Conservation (phyloP, 768 basidiomycete species). For the Mycena rosella region DNA sequence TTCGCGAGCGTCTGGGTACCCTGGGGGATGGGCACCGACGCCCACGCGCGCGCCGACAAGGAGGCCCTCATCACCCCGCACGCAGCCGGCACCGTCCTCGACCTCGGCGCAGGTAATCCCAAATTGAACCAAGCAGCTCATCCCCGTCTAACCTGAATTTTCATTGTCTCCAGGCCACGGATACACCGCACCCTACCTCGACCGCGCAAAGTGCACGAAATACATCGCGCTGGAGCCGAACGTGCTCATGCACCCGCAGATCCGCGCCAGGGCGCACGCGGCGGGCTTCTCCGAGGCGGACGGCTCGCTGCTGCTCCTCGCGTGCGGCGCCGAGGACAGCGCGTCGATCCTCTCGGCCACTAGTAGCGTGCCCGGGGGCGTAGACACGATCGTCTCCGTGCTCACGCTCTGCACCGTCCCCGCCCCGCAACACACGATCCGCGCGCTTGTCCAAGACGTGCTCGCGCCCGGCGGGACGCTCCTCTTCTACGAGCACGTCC, state of each 20-base stretch:
- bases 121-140: not conserved
- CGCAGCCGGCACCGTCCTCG: constrained; percentile 73
- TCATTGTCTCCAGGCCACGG: constrained; percentile 63
- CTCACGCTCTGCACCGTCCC: constrained; percentile 78
- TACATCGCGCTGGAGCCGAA: constrained; percentile 85
- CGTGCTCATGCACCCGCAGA: constrained; percentile 66
- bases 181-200: constrained; percentile 72
- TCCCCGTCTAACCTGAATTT: not conserved
- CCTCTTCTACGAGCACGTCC: constrained; percentile 79
- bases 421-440: constrained; percentile 61
- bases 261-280: constrained; percentile 61
- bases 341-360: constrained; percentile 58
- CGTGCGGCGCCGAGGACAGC: constrained; percentile 74
- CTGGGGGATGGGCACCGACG: constrained; percentile 64
- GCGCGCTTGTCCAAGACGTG: constrained; percentile 59
- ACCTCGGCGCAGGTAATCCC: constrained; percentile 72
- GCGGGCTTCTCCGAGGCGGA: constrained; percentile 68
- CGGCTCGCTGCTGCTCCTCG: constrained; percentile 68
- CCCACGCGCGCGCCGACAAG: constrained; percentile 54
- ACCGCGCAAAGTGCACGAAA: constrained; percentile 64
- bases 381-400: constrained; percentile 75
- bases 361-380: no score
- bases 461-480: constrained; percentile 75
- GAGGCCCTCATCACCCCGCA: constrained; percentile 62
- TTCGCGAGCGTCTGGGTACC: constrained; percentile 68